Evolutionary conservation across 2,329 filamentous ascomycete species (phyloP).

Genomic region (Ophiostoma pallidulum): DNA sequence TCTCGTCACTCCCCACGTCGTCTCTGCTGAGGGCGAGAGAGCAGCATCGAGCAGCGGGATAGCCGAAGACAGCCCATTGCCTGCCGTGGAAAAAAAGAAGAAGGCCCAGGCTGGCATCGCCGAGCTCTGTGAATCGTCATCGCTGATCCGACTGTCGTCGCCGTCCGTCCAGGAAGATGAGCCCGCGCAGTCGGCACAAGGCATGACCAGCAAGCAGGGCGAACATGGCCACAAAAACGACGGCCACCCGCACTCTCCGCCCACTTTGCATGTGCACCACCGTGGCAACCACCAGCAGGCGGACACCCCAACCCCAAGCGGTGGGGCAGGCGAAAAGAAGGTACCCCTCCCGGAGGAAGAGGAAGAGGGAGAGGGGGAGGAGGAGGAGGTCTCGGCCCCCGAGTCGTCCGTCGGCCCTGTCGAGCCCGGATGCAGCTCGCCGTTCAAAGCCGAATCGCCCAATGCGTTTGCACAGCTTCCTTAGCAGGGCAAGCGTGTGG

Average conservation of each 20-base stretch:
- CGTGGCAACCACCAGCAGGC: not conserved
- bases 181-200: too few species aligned
- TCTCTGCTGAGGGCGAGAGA: not conserved
- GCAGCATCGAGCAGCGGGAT: not conserved
- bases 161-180: not conserved
- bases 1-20: too few species aligned
- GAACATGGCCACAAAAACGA: too few species aligned
- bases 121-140: not conserved
- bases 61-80: too few species aligned
- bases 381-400: not conserved
- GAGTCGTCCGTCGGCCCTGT: not conserved
- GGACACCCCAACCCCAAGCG: not conserved
- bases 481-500: not conserved
- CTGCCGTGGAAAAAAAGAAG: too few species aligned
- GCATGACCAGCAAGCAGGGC: too few species aligned
- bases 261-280: too few species aligned
- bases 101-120: not conserved
- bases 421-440: constrained; percentile 10
- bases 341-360: not conserved
- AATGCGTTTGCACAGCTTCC: not conserved
- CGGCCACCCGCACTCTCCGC: too few species aligned
- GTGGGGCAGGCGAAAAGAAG: not conserved
- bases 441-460: constrained; percentile 10
- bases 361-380: not conserved
- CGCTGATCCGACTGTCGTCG: not conserved